These are phyloP conservation scores for Colletotrichum brevisporum DNA, from an alignment of 2,329 filamentous ascomycete species.

Conservation along the genomic window DNA sequence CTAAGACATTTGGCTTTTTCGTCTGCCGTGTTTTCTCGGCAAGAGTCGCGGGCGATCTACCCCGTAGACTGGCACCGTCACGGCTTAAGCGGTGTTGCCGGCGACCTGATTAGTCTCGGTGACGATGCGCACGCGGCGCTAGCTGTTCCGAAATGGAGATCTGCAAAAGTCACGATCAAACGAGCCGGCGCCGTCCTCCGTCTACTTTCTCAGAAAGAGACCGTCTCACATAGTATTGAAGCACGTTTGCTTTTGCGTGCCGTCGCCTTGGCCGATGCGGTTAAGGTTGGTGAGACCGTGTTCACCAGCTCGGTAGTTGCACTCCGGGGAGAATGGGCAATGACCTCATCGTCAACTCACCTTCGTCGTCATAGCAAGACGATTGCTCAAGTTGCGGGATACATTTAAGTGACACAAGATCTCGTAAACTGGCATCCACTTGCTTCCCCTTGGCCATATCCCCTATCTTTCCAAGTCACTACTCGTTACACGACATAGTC, in stretches of 20 bases:
- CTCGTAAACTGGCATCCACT: no score
- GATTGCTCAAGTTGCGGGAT: no score
- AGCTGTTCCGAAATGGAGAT: conserved; percentile 11
- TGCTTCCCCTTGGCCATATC: background rate
- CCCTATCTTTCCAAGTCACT: background rate
- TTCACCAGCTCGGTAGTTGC: background rate
- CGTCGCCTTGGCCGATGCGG: background rate
- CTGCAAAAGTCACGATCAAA: conserved; percentile 16
- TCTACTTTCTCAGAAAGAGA: background rate
- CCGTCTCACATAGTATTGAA: conserved; percentile 2
- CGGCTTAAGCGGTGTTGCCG: background rate
- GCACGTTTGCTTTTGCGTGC: conserved; percentile 4
- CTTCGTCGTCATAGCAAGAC: background rate
- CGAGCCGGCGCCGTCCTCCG: background rate
- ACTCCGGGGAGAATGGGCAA: background rate
- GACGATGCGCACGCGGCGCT: background rate
- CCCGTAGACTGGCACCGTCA: background rate
- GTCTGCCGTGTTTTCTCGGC: background rate
- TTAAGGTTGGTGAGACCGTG: background rate
- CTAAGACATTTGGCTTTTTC: conserved; percentile 6
- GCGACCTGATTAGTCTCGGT: background rate
- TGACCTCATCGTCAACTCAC: conserved; percentile 15
- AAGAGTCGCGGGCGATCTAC: background rate
- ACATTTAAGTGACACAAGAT: no score
- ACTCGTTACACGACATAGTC: background rate